Conservation (phyloP, 2,329 filamentous ascomycete genomes). For the Sclerotinia glacialis region DNA sequence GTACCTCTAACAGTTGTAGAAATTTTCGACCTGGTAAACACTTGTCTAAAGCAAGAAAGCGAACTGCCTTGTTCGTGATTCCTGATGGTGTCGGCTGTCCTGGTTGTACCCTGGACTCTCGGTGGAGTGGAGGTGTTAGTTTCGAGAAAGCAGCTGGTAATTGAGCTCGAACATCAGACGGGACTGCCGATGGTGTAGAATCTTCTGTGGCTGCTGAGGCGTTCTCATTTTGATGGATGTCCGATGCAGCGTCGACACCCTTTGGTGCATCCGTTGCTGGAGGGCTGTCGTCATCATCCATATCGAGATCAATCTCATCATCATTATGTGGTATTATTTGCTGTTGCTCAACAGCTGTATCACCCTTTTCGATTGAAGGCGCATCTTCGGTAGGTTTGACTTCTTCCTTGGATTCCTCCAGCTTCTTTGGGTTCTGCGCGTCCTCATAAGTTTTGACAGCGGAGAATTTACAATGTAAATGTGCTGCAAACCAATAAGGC, state of each 20-base stretch:
- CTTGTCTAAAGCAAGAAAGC: conserved; percentile 90
- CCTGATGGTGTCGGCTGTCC: conserved; percentile 64
- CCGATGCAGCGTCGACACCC: conserved; percentile 59
- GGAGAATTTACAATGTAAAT: conserved; percentile 84
- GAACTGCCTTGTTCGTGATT: conserved; percentile 75
- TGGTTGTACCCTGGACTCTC: conserved; percentile 39
- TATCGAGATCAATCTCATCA: conserved; percentile 69
- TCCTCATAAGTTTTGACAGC: conserved; percentile 60
- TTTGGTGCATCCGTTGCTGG: conserved; percentile 9
- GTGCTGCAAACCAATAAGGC: conserved; percentile 87
- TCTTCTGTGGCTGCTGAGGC: conserved; percentile 30
- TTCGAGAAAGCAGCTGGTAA: conserved; percentile 72
- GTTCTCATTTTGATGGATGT: conserved; percentile 40
- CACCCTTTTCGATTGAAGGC: background rate
- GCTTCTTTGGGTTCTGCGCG: background rate
- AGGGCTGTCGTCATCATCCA: conserved; percentile 51
- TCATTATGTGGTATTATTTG: conserved; percentile 48
- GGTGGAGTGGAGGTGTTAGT: conserved; percentile 37
- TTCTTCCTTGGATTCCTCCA: conserved; percentile 27
- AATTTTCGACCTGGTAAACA: conserved; percentile 78
- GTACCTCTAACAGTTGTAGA: conserved; percentile 71
- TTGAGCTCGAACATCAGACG: conserved; percentile 66
- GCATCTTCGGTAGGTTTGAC: conserved; percentile 1
- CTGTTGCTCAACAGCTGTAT: background rate
- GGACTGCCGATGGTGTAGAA: conserved; percentile 42